Evolutionary conservation across 2,329 filamentous ascomycete genomes (phyloP), one percentile per base, ranked within the genome.

Genomic region (Alternaria burnsii): DNA sequence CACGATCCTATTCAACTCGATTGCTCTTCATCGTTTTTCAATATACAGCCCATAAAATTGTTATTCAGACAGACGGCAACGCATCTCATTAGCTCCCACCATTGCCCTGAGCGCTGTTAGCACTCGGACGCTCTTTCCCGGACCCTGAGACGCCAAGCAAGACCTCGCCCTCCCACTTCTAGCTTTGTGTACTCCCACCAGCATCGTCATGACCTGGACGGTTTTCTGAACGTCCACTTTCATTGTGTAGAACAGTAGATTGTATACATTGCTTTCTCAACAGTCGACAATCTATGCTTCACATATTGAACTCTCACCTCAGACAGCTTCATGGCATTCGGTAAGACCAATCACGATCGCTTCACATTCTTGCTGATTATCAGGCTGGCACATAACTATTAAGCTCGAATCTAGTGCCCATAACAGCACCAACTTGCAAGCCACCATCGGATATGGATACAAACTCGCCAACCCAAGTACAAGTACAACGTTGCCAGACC

Each of bases 401-500:
- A 16, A 42, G n/a, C 38, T 51, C 46, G 30, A 50, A 20, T 38
- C 30, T 26, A 36, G 6, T 16, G 16, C 20, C 16, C 46, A 50
- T 11, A 36, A 14, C 20, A 50, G 14, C 20, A 26, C 30, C 20
- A 50, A 18, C 20, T 32, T 36, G 20, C 26, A 22, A 32, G 26
- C 26, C 20, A 48, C 46, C 46, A 20, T 50, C 20, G 14, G 30
- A 50, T 22, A 16, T 24, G 46, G 12, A 41, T 55, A 40, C 43
- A 32, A 38, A 30, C 24, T 40, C 22, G 12, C 38, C 50, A 32
- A 40, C 26, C 41, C 20, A 38, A 20, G 20, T 59, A 58, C 55
- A 58, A 58, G 22, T 58, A 54, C 50, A 58, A 32, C 48, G 30
- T 54, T 40, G 18, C 38, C 16, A 30, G 44, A 41, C 40, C 42